phyloP scores from a whole-genome alignment of 257 asterid species.

The Thymus quinquecostatus region DNA sequence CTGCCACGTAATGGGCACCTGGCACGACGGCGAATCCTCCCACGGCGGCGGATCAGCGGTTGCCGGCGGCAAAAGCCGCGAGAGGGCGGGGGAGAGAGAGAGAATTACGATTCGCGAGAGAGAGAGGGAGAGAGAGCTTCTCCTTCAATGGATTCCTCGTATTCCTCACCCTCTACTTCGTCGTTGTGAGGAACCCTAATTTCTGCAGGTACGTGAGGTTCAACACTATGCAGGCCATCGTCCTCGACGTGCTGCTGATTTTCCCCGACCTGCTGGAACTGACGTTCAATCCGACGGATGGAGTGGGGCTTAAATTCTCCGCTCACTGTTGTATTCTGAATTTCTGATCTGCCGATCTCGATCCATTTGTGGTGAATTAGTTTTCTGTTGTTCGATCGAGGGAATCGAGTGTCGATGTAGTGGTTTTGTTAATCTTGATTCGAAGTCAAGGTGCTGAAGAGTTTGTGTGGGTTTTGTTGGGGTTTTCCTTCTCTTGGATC shows the following conservation, averaged over 20 bases:
- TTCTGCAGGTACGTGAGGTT: conserved; percentile 93
- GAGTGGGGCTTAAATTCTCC: conserved; percentile 52
- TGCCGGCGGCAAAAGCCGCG: too few relatives aligned
- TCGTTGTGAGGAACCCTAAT: conserved; percentile 83
- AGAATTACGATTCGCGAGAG: too few relatives aligned
- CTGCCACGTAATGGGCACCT: too few relatives aligned
- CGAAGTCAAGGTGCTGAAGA: background rate
- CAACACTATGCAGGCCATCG: background rate
- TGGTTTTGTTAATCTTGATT: background rate
- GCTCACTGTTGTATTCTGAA: too few relatives aligned
- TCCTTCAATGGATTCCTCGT: conserved; percentile 83
- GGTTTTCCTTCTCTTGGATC: conserved; percentile 17
- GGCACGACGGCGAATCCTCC: too few relatives aligned
- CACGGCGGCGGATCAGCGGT: too few relatives aligned
- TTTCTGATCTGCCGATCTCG: conserved; percentile 48
- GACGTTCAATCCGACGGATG: conserved; percentile 75
- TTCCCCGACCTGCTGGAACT: conserved; percentile 60
- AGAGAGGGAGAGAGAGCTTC: conserved; percentile 46
- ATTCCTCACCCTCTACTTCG: conserved; percentile 80
- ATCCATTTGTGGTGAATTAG: conserved; percentile 25
- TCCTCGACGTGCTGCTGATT: too few relatives aligned
- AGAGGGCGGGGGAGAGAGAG: too few relatives aligned
- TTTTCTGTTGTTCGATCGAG: conserved; percentile 13
- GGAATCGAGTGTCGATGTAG: conserved; percentile 13
- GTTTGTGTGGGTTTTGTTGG: conserved; percentile 1